Percentiles rank a stretch among this genome's conserved stretches.
These are phyloP conservation scores for Acrocalymma vagum DNA, from an alignment of 2,329 filamentous ascomycete species.

Conservation along the genomic window DNA sequence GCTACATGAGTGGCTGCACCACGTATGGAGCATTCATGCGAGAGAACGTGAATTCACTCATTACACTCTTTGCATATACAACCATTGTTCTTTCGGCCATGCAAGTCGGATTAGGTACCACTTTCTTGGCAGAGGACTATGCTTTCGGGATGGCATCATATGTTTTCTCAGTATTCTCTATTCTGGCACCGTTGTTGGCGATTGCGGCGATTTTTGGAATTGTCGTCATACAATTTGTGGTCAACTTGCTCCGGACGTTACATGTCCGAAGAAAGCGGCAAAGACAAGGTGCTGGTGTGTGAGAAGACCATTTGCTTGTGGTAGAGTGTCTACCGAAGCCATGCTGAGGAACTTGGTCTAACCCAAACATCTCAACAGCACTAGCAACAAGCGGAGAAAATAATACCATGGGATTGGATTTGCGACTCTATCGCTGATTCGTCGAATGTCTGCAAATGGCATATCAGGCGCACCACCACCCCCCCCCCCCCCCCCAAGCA, in stretches of 20 bases:
- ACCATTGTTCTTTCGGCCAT: conserved; percentile 36
- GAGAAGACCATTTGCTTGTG: no score
- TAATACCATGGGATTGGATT: no score
- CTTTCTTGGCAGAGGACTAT: conserved; percentile 19
- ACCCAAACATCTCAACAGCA: no score
- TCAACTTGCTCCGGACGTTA: conserved; percentile 25
- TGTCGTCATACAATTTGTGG: conserved; percentile 17
- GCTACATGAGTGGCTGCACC: conserved; percentile 29
- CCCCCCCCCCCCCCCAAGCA: no score
- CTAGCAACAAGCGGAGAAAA: no score
- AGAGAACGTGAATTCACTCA: conserved; percentile 31
- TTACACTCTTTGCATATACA: conserved; percentile 32
- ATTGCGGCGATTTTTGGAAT: conserved; percentile 19
- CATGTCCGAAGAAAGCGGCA: conserved; percentile 18
- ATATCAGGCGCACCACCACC: no score
- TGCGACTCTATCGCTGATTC: no score
- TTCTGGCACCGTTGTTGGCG: conserved; percentile 26
- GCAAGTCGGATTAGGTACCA: conserved; percentile 31
- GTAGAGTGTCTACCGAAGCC: no score
- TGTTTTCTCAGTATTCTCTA: conserved; percentile 30
- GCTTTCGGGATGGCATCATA: conserved; percentile 29
- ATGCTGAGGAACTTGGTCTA: no score
- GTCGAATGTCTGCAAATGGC: no score
- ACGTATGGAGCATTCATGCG: conserved; percentile 33
- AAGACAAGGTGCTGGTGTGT: conserved; percentile 23